Percentiles rank a stretch among this genome's conserved stretches.
These are phyloP conservation scores for Orbilia javanica DNA, from an alignment of 2,329 filamentous ascomycete genomes.

Conservation along the genomic window DNA sequence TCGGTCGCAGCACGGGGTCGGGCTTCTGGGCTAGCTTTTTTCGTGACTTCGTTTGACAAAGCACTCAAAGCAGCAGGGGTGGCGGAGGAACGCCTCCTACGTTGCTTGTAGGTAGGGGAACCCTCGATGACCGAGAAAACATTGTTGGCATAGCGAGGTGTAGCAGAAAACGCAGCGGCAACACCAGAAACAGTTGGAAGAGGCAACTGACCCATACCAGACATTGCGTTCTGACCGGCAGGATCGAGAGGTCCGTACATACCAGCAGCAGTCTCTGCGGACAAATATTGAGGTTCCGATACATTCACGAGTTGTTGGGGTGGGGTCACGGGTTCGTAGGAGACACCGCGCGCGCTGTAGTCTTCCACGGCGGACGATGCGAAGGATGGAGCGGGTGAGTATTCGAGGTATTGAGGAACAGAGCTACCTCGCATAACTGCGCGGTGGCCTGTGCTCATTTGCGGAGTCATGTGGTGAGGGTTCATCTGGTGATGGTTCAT, in stretches of 20 bases:
- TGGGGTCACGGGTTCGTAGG: constrained; percentile 95
- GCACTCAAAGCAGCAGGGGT: constrained; percentile 78
- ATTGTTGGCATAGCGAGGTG: constrained; percentile 78
- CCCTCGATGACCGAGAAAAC: constrained; percentile 97
- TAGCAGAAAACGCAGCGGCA: constrained; percentile 73
- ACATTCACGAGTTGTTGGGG: constrained; percentile 88
- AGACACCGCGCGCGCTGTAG: constrained; percentile 95
- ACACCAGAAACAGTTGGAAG: constrained; percentile 79
- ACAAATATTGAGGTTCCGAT: constrained; percentile 94
- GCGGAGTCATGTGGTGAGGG: constrained; percentile 78
- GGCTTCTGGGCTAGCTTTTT: constrained; percentile 78
- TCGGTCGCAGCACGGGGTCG: constrained; percentile 88
- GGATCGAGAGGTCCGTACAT: constrained; percentile 96
- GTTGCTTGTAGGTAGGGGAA: constrained; percentile 98
- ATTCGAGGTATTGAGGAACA: constrained; percentile 99
- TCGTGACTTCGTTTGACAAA: constrained; percentile 73
- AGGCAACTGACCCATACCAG: constrained; percentile 90
- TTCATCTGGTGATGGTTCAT: constrained; percentile 90
- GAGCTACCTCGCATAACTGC: constrained; percentile 80
- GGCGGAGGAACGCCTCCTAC: constrained; percentile 91
- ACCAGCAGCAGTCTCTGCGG: constrained; percentile 90
- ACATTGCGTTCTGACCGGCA: constrained; percentile 79
- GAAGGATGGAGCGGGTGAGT: constrained; percentile 96
- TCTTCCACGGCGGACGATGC: constrained; percentile 99
- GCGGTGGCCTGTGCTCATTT: constrained; percentile 64